Conservation (phyloP, 1,284 basidiomycete genomes). For the Schizopora paradoxa region DNA sequence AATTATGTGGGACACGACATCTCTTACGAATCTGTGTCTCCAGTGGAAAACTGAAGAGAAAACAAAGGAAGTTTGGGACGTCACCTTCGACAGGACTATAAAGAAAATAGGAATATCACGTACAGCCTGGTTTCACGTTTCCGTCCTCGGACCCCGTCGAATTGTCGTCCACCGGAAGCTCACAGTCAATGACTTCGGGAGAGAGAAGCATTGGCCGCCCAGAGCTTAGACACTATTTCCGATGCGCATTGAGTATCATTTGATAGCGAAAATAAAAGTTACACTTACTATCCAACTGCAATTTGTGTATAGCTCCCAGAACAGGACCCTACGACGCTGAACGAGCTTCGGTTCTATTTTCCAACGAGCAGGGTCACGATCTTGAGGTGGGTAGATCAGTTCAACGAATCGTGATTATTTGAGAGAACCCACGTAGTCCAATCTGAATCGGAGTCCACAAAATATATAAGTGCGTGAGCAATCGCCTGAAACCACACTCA, state of each 20-base stretch:
- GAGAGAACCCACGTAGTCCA: conserved; percentile 49
- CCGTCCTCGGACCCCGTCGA: conserved; percentile 1
- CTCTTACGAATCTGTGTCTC: conserved; percentile 11
- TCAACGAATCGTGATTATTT: neutral
- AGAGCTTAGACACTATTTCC: conserved; percentile 4
- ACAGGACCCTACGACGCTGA: conserved; percentile 23
- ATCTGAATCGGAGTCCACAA: conserved; percentile 40
- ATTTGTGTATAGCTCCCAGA: conserved; percentile 24
- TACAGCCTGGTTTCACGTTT: conserved; percentile 4
- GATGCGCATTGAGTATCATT: neutral
- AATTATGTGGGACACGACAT: conserved; percentile 5
- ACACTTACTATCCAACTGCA: conserved; percentile 15
- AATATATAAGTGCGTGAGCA: conserved; percentile 6
- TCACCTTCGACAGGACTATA: neutral
- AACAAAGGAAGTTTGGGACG: neutral
- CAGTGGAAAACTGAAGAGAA: conserved; percentile 3
- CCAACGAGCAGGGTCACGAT: conserved; percentile 27
- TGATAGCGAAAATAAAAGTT: neutral
- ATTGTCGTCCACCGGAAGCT: conserved; percentile 11
- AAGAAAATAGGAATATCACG: neutral
- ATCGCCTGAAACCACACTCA: conserved; percentile 32
- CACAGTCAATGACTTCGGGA: conserved; percentile 10
- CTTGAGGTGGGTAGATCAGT: conserved; percentile 10
- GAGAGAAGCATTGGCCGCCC: conserved; percentile 13
- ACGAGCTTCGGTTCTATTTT: conserved; percentile 20